These are phyloP conservation scores for Cryptomeria japonica DNA, from an alignment of 75 land plant genomes.

Conservation along the genomic window DNA sequence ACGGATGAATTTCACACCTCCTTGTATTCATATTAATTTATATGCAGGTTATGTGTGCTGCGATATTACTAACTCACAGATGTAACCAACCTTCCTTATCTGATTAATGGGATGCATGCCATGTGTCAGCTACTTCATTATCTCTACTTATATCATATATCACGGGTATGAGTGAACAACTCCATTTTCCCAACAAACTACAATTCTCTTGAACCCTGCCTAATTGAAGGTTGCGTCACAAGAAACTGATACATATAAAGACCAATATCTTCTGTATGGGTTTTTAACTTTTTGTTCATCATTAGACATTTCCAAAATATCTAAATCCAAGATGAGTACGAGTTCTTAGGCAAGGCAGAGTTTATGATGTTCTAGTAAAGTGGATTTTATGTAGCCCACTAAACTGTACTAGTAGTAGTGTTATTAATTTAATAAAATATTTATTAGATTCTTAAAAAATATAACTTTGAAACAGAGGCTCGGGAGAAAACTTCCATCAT, in stretches of 20 bases:
- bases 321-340: neutral
- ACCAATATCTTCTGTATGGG: too few relatives aligned
- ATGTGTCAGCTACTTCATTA: neutral
- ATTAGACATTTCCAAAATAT: too few relatives aligned
- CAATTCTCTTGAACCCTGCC: neutral
- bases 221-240: neutral
- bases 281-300: too few relatives aligned
- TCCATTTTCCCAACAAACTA: neutral
- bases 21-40: too few relatives aligned
- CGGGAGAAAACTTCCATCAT: neutral
- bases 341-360: neutral
- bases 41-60: too few relatives aligned
- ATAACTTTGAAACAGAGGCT: neutral
- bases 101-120: neutral
- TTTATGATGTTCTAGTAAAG: neutral
- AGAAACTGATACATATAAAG: neutral
- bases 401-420: neutral
- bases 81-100: neutral
- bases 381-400: neutral
- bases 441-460: neutral
- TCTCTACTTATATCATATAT: neutral
- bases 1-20: too few relatives aligned
- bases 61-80: too few relatives aligned
- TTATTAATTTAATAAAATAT: too few relatives aligned
- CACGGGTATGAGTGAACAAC: neutral